phyloP scores from a whole-genome alignment of 2,329 filamentous ascomycete genomes.

The Xylariaceae sp. region DNA sequence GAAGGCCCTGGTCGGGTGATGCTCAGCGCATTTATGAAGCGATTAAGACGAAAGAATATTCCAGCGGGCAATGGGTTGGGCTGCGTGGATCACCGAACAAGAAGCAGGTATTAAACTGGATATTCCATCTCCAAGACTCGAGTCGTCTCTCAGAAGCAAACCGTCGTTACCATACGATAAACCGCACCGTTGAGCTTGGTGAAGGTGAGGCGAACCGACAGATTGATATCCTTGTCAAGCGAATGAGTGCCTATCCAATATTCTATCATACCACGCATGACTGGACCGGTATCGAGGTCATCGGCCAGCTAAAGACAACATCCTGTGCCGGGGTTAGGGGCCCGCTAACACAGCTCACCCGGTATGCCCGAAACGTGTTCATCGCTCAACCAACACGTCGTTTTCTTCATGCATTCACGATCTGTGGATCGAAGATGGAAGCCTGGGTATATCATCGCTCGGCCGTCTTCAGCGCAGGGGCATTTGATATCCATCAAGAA shows the following conservation, averaged over 20 bases:
- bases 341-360: conserved; percentile 6
- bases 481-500: conserved; percentile 6
- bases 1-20: neutral
- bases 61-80: neutral
- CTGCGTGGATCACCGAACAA: neutral
- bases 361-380: conserved; percentile 6
- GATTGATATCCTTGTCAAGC: neutral
- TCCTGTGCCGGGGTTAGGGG: neutral
- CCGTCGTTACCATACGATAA: neutral
- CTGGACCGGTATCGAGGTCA: neutral
- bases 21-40: neutral
- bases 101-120: conserved; percentile 4
- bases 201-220: neutral
- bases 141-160: neutral
- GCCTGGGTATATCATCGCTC: conserved; percentile 12
- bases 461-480: conserved; percentile 3
- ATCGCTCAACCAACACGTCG: conserved; percentile 9
- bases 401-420: conserved; percentile 13
- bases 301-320: neutral
- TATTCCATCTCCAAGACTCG: neutral
- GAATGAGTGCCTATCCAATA: neutral
- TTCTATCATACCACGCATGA: neutral
- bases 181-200: neutral
- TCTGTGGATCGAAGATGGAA: conserved; percentile 7
- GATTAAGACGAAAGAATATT: neutral